phyloP scores from a whole-genome alignment of 2,329 filamentous ascomycete species.

The Colletotrichum lindemuthianum region DNA sequence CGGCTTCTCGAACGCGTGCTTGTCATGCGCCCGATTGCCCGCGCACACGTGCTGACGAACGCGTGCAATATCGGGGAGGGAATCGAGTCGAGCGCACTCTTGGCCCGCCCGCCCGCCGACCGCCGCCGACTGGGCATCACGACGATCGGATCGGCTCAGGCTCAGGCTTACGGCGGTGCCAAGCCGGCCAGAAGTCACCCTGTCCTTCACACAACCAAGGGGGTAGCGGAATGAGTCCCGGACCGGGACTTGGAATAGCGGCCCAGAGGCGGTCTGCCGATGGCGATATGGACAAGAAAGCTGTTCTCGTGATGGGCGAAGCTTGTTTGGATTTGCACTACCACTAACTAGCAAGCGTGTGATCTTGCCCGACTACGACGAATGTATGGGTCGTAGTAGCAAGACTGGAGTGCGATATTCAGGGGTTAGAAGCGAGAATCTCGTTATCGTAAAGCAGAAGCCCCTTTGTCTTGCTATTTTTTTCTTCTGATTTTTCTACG shows the following conservation, averaged over 20 bases:
- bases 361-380: no score
- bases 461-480: no score
- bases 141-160: constrained; percentile 4
- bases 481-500: no score
- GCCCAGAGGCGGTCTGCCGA: constrained; percentile 8
- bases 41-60: background rate
- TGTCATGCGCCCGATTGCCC: constrained; percentile 1
- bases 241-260: constrained; percentile 6
- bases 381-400: no score
- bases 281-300: background rate
- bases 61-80: no score
- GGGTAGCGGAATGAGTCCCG: constrained; percentile 1
- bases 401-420: no score
- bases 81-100: background rate
- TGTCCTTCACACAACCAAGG: background rate
- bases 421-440: no score
- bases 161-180: background rate
- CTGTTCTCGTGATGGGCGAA: background rate
- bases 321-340: background rate
- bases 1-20: background rate
- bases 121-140: constrained; percentile 2
- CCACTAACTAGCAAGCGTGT: no score
- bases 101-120: background rate
- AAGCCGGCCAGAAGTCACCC: constrained; percentile 14
- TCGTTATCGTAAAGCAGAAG: no score